Base-by-base conservation (phyloP, 768 basidiomycete species). In the Russula foetens region DNA sequence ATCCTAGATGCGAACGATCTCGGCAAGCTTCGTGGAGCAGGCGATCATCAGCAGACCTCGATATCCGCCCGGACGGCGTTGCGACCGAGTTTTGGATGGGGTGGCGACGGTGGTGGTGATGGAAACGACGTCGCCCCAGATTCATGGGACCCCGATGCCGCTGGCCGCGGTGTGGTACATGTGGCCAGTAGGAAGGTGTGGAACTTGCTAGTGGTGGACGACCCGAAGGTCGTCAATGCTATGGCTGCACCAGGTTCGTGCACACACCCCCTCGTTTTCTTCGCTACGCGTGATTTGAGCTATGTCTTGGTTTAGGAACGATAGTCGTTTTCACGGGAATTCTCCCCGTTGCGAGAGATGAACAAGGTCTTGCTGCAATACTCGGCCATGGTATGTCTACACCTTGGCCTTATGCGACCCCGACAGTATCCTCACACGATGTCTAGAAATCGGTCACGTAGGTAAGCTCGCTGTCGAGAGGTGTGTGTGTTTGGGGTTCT, bases 311-410 rank as follows among this genome's bases (percentile, higher is more conserved):
- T 3, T 29, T n/a, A 84, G 88, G 87, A 1, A 79, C 85, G 52
- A 85, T 97, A 55, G 80, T 93, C 33, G 89, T 98, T 11, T 96
- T 90, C 68, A 93, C 92, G 0, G 94, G 94, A 0, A 91, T 97
- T 38, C 71, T 97, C 4, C 90, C 89, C 0, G 74, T 94, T 7
- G 85, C 84, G 48, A 75, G 74, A 62, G 84, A 92, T 63, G 90
- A 93, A 65, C 81, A 88, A 67, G 92, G 91, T 0, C 74, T 98
- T 0, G 90, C 94, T 1, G 85, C 86, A 19, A 86, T 97, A 1
- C 73, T 98, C 3, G 83, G 89, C 0, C 94, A 97, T 70, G 92
- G 92, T 89, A 56, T 3, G 79, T 45, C 14, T 17, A 19, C 9
- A 35, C 8, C 19, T 45, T 21, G 5, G 1, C 53, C 38, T 7